Percentiles rank a stretch among this genome's conserved stretches.
phyloP scores from a whole-genome alignment of 345 rosid genomes.

The Pistacia atlantica region DNA sequence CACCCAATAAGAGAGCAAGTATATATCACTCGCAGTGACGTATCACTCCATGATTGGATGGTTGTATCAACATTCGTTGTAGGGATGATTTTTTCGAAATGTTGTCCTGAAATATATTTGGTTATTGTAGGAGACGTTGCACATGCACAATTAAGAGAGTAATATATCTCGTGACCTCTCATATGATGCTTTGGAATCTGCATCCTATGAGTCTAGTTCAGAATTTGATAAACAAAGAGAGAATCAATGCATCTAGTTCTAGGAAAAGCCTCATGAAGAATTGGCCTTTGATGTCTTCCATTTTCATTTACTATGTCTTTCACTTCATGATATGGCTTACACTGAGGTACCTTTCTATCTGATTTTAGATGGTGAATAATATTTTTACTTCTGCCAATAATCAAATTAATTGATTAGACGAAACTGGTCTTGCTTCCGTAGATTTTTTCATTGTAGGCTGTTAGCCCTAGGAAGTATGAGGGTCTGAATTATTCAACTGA shows the following conservation, averaged over 20 bases:
- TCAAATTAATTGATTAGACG: too few species aligned
- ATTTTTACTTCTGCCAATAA: too few species aligned
- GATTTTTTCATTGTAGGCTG: neutral
- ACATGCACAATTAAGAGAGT: slow-evolving; percentile 42
- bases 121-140: slow-evolving; percentile 69
- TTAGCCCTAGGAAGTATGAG: neutral
- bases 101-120: slow-evolving; percentile 11
- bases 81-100: too few species aligned
- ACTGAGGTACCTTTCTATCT: neutral
- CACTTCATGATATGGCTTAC: neutral
- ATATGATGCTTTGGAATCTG: slow-evolving; percentile 13
- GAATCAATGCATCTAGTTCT: neutral
- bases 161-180: slow-evolving; percentile 28
- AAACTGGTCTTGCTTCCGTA: neutral
- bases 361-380: too few species aligned
- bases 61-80: too few species aligned
- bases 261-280: neutral
- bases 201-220: neutral
- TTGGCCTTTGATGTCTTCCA: neutral
- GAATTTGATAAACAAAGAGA: neutral
- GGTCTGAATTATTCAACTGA: slow-evolving; percentile 5
- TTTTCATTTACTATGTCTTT: neutral
- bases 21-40: too few species aligned
- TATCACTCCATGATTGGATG: too few species aligned
- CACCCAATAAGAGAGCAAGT: too few species aligned